Percentiles rank a stretch among this genome's conserved stretches.
phyloP scores from a whole-genome alignment of 2,329 filamentous ascomycete genomes.

The Plenodomus biglobosus region DNA sequence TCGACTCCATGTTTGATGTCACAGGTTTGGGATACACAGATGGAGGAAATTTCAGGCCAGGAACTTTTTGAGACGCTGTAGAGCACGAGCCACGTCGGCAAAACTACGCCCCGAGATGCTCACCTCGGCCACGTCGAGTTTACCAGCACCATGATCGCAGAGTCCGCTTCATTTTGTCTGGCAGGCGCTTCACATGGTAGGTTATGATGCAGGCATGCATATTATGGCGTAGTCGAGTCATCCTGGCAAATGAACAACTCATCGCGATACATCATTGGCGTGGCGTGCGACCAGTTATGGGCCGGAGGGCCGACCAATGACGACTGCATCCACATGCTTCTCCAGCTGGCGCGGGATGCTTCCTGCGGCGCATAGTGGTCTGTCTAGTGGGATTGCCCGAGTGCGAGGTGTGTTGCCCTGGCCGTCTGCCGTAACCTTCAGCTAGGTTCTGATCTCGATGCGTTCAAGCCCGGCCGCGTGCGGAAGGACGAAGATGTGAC shows the following conservation, averaged over 20 bases:
- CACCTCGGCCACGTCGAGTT: conserved; percentile 15
- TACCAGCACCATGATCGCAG: conserved; percentile 1
- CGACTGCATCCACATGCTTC: conserved; percentile 4
- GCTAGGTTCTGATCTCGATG: conserved; percentile 17
- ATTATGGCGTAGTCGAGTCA: conserved; percentile 17
- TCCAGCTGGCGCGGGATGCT: conserved; percentile 15
- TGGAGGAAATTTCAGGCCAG: conserved; percentile 23
- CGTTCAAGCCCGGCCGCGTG: conserved; percentile 18
- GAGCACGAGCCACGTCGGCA: conserved; percentile 28
- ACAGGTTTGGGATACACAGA: conserved; percentile 23
- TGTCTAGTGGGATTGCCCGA: conserved; percentile 17
- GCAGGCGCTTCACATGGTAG: conserved; percentile 2
- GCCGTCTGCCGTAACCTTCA: conserved; percentile 3
- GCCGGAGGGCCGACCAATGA: conserved; percentile 9
- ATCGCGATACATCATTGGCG: conserved; percentile 24
- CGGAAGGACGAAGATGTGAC: conserved; percentile 21
- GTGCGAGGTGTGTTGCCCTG: conserved; percentile 23
- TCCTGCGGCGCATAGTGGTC: not conserved
- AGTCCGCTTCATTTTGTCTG: conserved; percentile 27
- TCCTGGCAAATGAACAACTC: conserved; percentile 32
- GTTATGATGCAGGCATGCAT: conserved; percentile 31
- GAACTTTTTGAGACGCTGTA: conserved; percentile 26
- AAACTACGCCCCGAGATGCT: conserved; percentile 7
- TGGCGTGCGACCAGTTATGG: conserved; percentile 26
- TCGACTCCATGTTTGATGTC: conserved; percentile 38